Percentiles rank a stretch among this genome's conserved stretches.
These are phyloP conservation scores for Tagetes erecta DNA, from an alignment of 129 eudicot genomes.

Conservation along the genomic window DNA sequence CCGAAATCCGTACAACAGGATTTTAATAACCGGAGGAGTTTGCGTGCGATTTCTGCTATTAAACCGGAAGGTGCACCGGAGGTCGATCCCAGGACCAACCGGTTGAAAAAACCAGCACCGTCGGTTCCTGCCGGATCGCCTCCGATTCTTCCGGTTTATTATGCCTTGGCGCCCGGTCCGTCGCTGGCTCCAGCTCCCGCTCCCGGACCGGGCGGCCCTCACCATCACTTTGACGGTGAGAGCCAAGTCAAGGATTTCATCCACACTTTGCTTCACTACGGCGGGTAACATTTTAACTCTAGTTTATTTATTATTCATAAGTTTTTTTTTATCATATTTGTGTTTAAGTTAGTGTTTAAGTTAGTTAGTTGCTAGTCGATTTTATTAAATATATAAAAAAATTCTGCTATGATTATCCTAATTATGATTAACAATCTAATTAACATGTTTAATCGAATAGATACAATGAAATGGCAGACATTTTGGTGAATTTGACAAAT, in stretches of 20 bases:
- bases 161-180: slow-evolving; percentile 93
- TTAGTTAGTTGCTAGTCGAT: no score
- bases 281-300: slow-evolving; percentile 34
- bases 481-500: slow-evolving; percentile 75
- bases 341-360: no score
- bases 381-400: no score
- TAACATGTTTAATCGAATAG: slow-evolving; percentile 32
- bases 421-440: background rate
- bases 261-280: slow-evolving; percentile 74
- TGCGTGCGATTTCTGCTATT: slow-evolving; percentile 52
- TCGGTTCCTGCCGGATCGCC: slow-evolving; percentile 63
- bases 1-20: slow-evolving; percentile 51
- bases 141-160: slow-evolving; percentile 69
- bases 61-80: slow-evolving; percentile 56
- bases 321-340: no score
- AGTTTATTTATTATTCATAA: no score
- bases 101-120: slow-evolving; percentile 44
- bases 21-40: slow-evolving; percentile 48
- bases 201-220: slow-evolving; percentile 95
- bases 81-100: slow-evolving; percentile 56
- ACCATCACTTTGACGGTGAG: slow-evolving; percentile 81
- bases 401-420: no score
- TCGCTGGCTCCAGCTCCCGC: slow-evolving; percentile 93
- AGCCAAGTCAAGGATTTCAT: slow-evolving; percentile 89
- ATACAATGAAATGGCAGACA: slow-evolving; percentile 90